Evolutionary conservation across 2,329 filamentous ascomycete genomes (phyloP).

Genomic region (Sodiomyces alkalinus): DNA sequence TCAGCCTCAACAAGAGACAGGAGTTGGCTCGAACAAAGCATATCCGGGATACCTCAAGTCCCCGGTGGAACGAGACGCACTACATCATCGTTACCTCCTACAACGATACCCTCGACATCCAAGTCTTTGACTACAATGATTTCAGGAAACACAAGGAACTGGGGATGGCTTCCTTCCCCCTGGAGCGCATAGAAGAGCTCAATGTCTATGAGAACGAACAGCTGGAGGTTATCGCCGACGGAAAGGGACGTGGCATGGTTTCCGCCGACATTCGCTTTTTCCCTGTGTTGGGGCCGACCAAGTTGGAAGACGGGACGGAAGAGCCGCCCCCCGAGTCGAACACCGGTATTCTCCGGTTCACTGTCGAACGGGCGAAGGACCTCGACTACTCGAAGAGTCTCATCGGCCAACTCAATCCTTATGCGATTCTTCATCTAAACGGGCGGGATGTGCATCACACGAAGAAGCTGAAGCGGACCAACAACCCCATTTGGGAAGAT

Average conservation of each 20-base stretch:
- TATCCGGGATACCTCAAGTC: conserved; percentile 68
- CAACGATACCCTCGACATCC: conserved; percentile 72
- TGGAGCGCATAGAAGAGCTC: conserved; percentile 69
- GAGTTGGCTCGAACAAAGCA: conserved; percentile 82
- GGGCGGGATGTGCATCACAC: conserved; percentile 81
- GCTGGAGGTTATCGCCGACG: conserved; percentile 71
- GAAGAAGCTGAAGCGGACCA: conserved; percentile 89
- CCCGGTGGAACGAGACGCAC: conserved; percentile 91
- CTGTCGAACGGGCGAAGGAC: conserved; percentile 90
- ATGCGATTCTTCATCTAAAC: conserved; percentile 77
- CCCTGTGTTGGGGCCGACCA: conserved; percentile 65
- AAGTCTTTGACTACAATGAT: conserved; percentile 86
- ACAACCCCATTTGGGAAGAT: conserved; percentile 93
- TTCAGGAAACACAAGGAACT: conserved; percentile 94
- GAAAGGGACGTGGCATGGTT: conserved; percentile 67
- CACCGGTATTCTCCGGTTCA: conserved; percentile 88
- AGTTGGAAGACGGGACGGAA: conserved; percentile 58
- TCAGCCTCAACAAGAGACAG: conserved; percentile 72
- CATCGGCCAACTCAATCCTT: conserved; percentile 81
- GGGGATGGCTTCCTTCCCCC: conserved; percentile 67
- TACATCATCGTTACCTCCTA: conserved; percentile 90
- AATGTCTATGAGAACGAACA: conserved; percentile 70
- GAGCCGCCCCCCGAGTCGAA: conserved; percentile 78
- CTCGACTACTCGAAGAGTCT: conserved; percentile 85
- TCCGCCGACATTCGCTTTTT: conserved; percentile 85